Conservation (phyloP, 495 filamentous ascomycete species). For the Xylaria telfairii region DNA sequence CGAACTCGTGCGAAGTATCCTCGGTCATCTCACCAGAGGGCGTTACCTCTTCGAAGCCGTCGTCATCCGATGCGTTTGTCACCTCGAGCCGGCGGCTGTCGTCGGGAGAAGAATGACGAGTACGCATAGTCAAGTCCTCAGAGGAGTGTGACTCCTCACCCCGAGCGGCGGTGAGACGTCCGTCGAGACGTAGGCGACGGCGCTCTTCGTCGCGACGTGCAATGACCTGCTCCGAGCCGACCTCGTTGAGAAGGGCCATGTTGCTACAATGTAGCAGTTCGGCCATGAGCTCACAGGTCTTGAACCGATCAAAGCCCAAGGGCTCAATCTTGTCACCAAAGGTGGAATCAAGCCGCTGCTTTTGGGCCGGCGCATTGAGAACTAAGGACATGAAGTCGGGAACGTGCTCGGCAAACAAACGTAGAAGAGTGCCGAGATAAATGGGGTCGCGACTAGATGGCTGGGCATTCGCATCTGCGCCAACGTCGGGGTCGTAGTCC, state of each 20-base stretch:
- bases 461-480: conserved; percentile 73
- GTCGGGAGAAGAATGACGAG: conserved; percentile 51
- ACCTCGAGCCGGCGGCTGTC: conserved; percentile 67
- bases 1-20: conserved; percentile 59
- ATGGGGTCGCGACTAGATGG: conserved; percentile 92
- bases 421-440: conserved; percentile 91
- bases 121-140: conserved; percentile 54
- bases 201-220: conserved; percentile 81
- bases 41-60: conserved; percentile 92
- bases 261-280: conserved; percentile 98
- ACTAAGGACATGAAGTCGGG: conserved; percentile 95
- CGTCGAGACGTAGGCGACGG: conserved; percentile 75
- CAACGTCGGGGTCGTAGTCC: conserved; percentile 93
- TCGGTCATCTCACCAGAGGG: conserved; percentile 70
- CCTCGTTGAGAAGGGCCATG: conserved; percentile 94
- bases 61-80: conserved; percentile 82
- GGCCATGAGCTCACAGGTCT: conserved; percentile 98
- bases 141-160: conserved; percentile 46
- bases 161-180: conserved; percentile 52
- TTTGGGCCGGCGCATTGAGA: conserved; percentile 65
- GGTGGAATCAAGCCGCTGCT: conserved; percentile 60
- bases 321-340: conserved; percentile 94
- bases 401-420: conserved; percentile 89
- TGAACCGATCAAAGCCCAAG: conserved; percentile 96
- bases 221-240: conserved; percentile 87